Evolutionary conservation across 768 basidiomycete genomes (phyloP), one percentile per base, ranked within the genome.

Genomic region (Suillus americanus): DNA sequence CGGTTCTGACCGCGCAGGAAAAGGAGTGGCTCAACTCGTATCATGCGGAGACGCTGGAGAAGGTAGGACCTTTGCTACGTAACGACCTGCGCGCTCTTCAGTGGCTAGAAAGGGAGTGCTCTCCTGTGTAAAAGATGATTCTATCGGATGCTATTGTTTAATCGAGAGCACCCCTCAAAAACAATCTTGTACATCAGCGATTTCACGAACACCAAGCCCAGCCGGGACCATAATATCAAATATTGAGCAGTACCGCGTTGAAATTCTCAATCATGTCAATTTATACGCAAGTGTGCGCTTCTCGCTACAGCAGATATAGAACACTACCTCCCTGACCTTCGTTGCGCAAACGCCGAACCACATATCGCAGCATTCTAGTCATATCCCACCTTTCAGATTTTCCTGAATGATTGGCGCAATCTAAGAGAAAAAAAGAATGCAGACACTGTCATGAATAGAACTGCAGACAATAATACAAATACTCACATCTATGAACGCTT

Each of bases 1-100:
- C 73, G 1, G 72, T 99, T 43, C 72, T 99, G 45, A 83, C 83
- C 10, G 80, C 71, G 20, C 78, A 83, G n/a, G 95, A 99, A 79
- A 84, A 80, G 68, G 78, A 75, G 60, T 99, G 97, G 97, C 65
- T 98, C 66, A 87, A 98, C 70, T 79, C 73, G 2, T 98, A 99
- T 71, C 93, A 99, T 75, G 80, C 78, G 40, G 90, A 94, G 75
- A 83, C 89, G 2, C 80, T 82, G 72, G 83, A 84, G 63, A 95
- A 95, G 75, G 81, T 96, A 5, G 82, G 83, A 16, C 91, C 92
- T 23, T 74, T 92, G 64, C 78, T 99, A 50, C 72, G 83, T 74
- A 81, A 87, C 66, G 87, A 91, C 68, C 74, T 74, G 45, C 77
- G 84, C 57, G 89, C 89, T 5, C 71, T 87, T 72, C 78, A 78